Conservation (phyloP, 208 protist genomes). For the Leishmania amazonensis region DNA sequence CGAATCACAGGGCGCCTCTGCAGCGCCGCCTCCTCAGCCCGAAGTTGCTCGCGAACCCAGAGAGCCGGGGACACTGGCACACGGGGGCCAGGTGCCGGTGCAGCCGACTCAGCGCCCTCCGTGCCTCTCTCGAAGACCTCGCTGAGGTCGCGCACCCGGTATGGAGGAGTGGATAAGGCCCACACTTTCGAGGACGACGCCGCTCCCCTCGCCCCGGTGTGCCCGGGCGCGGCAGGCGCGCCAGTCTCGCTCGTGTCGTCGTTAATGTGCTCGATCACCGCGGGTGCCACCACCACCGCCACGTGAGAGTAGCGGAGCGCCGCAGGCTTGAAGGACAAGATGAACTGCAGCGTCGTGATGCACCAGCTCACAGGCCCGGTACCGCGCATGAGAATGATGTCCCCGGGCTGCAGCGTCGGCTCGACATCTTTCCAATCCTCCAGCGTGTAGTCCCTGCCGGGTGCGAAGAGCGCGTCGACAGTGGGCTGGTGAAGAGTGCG, state of each 20-base stretch:
- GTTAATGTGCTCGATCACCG: constrained; percentile 35
- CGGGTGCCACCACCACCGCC: constrained; percentile 79
- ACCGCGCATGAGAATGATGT: constrained; percentile 78
- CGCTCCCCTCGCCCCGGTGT: neutral
- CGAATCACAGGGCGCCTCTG: constrained; percentile 25
- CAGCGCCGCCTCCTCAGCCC: constrained; percentile 31
- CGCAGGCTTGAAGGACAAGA: constrained; percentile 38
- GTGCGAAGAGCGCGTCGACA: constrained; percentile 43
- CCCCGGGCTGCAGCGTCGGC: constrained; percentile 73
- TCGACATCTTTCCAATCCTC: constrained; percentile 75
- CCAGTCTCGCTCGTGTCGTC: constrained; percentile 6
- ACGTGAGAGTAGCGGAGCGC: constrained; percentile 85
- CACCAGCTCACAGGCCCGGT: constrained; percentile 52
- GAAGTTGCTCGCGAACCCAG: constrained; percentile 36
- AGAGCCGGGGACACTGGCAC: neutral
- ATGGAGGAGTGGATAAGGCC: constrained; percentile 4
- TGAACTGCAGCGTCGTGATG: constrained; percentile 62
- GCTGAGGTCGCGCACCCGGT: constrained; percentile 14
- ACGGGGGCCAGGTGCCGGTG: neutral
- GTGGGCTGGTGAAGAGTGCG: constrained; percentile 32
- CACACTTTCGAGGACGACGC: neutral
- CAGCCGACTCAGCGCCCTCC: neutral
- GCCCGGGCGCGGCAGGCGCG: neutral
- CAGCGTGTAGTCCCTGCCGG: constrained; percentile 52
- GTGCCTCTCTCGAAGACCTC: constrained; percentile 9